phyloP scores from a whole-genome alignment of 129 eudicot genomes.

The Logfia minima region DNA sequence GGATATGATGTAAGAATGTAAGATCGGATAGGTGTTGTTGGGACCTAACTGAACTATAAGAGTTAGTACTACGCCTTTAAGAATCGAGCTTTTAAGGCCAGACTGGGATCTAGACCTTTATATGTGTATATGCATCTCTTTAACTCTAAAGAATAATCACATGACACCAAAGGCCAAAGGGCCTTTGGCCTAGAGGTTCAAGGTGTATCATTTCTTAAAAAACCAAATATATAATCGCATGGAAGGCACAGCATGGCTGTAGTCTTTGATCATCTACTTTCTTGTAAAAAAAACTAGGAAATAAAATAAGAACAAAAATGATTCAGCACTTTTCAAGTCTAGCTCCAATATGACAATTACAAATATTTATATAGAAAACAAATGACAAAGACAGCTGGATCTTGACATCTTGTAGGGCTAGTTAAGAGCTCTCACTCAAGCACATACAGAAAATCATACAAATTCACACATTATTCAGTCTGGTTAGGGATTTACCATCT shows the following conservation, averaged over 20 bases:
- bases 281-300: too few species aligned
- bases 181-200: too few species aligned
- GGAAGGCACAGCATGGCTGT: too few species aligned
- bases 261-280: too few species aligned
- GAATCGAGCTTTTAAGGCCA: background rate
- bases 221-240: too few species aligned
- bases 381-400: background rate
- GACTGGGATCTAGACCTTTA: background rate
- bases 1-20: too few species aligned
- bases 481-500: constrained; percentile 40
- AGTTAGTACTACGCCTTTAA: background rate
- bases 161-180: too few species aligned
- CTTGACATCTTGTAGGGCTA: background rate
- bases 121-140: too few species aligned
- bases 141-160: too few species aligned
- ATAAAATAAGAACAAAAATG: too few species aligned
- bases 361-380: background rate
- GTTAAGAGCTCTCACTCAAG: background rate
- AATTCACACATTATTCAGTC: background rate
- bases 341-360: background rate
- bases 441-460: background rate
- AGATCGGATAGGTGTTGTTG: background rate
- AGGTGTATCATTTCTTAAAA: too few species aligned
- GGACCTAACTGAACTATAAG: background rate
- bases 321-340: background rate